Conservation (phyloP, 371 early-diverging fungal genomes). For the Rhizopus delemar region DNA sequence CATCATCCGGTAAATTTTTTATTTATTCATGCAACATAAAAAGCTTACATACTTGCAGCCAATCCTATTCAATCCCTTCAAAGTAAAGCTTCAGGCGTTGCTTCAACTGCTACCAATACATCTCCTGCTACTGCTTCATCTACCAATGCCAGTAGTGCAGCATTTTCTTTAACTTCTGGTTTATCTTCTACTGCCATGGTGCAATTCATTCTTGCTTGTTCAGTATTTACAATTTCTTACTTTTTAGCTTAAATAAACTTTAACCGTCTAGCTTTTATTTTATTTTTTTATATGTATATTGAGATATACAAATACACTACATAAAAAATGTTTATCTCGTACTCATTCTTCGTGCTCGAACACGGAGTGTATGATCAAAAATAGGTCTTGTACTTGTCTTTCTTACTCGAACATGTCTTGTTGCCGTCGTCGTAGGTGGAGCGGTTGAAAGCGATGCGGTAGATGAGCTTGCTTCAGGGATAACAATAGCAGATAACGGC, state of each 20-base stretch:
- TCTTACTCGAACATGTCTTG: constrained; percentile 19
- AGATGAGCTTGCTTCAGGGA: constrained; percentile 22
- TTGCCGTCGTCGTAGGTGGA: not conserved
- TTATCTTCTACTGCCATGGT: constrained; percentile 10
- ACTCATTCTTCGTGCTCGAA: constrained; percentile 28
- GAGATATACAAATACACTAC: not conserved
- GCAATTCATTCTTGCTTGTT: constrained; percentile 13
- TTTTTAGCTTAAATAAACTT: constrained; percentile 15
- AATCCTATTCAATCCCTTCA: constrained; percentile 27
- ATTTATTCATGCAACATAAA: not conserved
- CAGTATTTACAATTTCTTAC: constrained; percentile 14
- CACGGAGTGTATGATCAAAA: constrained; percentile 28
- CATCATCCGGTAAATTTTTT: not conserved
- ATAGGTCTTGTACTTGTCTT: constrained; percentile 33
- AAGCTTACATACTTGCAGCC: not conserved
- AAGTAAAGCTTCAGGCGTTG: constrained; percentile 22
- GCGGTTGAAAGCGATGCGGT: constrained; percentile 17
- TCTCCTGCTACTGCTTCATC: constrained; percentile 18
- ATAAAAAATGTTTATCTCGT: constrained; percentile 16
- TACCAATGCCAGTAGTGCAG: constrained; percentile 14
- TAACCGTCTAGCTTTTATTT: not conserved
- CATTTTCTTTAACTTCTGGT: constrained; percentile 10
- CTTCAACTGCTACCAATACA: constrained; percentile 24
- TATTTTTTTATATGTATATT: not conserved
- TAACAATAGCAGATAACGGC: constrained; percentile 24